Percentiles rank a stretch among this genome's conserved stretches.
Conservation (phyloP, 306 rosid genomes). For the Casuarina equisetifolia region DNA sequence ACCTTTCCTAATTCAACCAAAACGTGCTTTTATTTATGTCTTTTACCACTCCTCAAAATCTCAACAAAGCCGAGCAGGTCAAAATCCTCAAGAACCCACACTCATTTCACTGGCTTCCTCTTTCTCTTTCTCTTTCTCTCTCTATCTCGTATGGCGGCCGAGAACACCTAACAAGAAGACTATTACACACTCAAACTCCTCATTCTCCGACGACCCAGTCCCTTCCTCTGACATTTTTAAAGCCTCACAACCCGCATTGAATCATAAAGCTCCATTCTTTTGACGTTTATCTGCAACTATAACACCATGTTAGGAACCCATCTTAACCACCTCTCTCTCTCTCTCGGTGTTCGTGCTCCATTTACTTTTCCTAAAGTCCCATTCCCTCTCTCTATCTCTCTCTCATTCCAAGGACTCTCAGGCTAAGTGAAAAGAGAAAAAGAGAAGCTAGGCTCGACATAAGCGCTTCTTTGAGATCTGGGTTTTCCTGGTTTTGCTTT, state of each 20-base stretch:
- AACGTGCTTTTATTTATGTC: constrained; percentile 43
- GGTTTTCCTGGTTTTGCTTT: constrained; percentile 37
- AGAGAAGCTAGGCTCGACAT: constrained; percentile 29
- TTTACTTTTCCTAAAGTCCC: constrained; percentile 57
- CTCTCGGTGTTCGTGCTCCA: constrained; percentile 63
- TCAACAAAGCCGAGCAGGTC: constrained; percentile 44
- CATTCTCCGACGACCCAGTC: constrained; percentile 21
- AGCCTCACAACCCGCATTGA: constrained; percentile 5
- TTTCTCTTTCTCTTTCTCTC: constrained; percentile 7
- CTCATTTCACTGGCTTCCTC: no score
- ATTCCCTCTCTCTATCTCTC: constrained; percentile 32
- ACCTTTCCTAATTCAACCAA: constrained; percentile 34
- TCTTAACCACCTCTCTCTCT: constrained; percentile 11
- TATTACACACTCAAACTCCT: constrained; percentile 10
- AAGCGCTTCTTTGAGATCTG: constrained; percentile 71
- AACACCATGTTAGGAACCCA: constrained; percentile 1
- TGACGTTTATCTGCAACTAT: constrained; percentile 12
- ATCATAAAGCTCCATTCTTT: neutral
- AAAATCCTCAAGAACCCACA: constrained; percentile 30
- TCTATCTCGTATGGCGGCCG: constrained; percentile 53
- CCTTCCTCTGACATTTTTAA: constrained; percentile 32
- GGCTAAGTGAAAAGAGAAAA: neutral
- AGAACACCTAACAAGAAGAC: constrained; percentile 21
- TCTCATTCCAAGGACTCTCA: constrained; percentile 25
- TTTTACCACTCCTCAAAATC: constrained; percentile 43